phyloP scores from a whole-genome alignment of 1,139 yeast genomes.

The Entelexis sorbosivorans region DNA sequence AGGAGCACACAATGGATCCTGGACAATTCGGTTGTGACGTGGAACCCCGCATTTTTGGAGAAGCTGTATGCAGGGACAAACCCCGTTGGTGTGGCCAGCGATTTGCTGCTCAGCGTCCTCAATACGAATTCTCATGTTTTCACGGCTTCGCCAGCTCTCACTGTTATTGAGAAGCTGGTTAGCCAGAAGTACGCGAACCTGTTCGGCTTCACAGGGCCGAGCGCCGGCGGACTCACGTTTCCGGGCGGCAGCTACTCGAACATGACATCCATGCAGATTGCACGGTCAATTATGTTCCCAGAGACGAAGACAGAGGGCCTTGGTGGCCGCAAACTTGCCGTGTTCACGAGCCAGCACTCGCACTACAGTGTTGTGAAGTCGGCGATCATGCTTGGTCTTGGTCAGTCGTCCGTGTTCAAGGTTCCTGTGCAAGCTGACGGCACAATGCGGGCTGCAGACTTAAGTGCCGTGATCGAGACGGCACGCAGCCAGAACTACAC shows the following conservation, averaged over 20 bases:
- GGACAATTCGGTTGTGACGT: constrained; percentile 64
- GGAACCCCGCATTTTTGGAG: constrained; percentile 82
- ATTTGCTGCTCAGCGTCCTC: constrained; percentile 53
- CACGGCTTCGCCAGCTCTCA: constrained; percentile 74
- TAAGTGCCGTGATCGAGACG: constrained; percentile 39
- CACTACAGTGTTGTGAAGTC: constrained; percentile 80
- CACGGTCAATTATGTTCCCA: constrained; percentile 56
- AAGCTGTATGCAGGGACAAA: constrained; percentile 75
- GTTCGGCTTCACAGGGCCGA: constrained; percentile 46
- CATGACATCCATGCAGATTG: constrained; percentile 68
- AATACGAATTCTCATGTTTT: constrained; percentile 82
- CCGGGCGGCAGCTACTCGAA: constrained; percentile 87
- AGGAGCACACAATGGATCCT: constrained; percentile 48
- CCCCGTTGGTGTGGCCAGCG: constrained; percentile 72
- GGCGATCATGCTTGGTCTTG: constrained; percentile 66
- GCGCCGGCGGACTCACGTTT: constrained; percentile 74
- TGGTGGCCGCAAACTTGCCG: constrained; percentile 44
- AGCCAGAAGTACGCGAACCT: constrained; percentile 57
- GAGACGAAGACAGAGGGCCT: constrained; percentile 60
- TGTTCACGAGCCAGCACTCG: constrained; percentile 60
- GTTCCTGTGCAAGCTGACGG: constrained; percentile 51
- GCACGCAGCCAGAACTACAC: constrained; percentile 46
- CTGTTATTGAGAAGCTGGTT: constrained; percentile 61
- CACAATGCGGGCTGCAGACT: constrained; percentile 41
- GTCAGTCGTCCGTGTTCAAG: constrained; percentile 52